Evolutionary conservation across 1,139 yeast genomes (phyloP), one percentile per base, ranked within the genome.

Genomic region (Scheffersomyces segobiensis): DNA sequence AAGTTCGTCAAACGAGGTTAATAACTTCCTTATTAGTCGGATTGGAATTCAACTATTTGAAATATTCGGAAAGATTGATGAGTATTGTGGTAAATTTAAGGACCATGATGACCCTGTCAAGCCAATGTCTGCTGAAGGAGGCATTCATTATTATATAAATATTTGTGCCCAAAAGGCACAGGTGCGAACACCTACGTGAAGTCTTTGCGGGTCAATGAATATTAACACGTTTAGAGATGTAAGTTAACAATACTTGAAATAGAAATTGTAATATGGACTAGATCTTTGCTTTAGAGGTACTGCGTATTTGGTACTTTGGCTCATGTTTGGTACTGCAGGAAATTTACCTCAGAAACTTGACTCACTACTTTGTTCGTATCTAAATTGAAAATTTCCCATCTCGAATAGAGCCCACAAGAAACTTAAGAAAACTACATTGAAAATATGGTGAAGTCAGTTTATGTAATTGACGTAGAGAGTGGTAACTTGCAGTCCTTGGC

Each of bases 401-500:
- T 32, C 17, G 17, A 32, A 32, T 12, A 32, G 26, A 24, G 42
- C 12, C 5, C 17, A 32, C 2, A 14, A 32, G 42, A 32, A 7
- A 32, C 17, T 32, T 26, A 14, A 5, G 8, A 24, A 10, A 7
- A 32, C 42, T 32, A 10, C 42, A 32, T 32, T 32, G 17, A 32
- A 32, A 50, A 20, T 56, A 76, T 74, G 75, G 55, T 69, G 18
- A 63, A 67, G 53, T 64, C 69, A 10, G 95, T 92, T 21, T 87
- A 91, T 72, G 87, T 95, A 53, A 88, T 95, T 57, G 98, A 96
- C 69, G 96, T 93, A n/a, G 93, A 92, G 70, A 91, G 97, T 71
- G 99, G 99, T 4, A 95, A 95, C 70, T 78, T 95, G 59, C 96
- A 91, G 69, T 93, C 98, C 1, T 80, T 95, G 57, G 84, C 87